Percentiles rank a stretch among this genome's conserved stretches.
Conservation (phyloP, 2,329 filamentous ascomycete genomes). For the Trichoderma arundinaceum region DNA sequence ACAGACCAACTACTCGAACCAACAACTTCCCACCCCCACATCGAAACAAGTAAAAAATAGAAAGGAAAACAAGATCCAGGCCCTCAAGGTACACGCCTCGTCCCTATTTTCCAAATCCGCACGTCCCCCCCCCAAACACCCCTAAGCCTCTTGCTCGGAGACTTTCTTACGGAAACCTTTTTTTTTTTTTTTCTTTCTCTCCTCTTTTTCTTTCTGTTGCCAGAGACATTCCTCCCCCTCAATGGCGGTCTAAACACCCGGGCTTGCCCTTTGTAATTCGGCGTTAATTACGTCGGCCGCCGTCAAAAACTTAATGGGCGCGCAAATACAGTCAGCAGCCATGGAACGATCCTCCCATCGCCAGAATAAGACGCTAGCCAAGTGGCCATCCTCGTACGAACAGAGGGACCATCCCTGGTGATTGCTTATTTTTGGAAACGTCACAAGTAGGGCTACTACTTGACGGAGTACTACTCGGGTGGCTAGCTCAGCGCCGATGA, state of each 20-base stretch:
- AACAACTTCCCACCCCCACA: background rate
- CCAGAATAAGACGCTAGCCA: conserved; percentile 2
- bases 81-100: conserved; percentile 21
- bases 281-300: conserved; percentile 22
- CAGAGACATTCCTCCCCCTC: conserved; percentile 1
- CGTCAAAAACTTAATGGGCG: background rate
- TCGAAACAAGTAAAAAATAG: background rate
- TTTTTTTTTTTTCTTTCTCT: background rate
- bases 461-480: background rate
- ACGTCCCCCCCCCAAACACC: background rate
- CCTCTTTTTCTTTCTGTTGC: background rate
- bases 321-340: conserved; percentile 6
- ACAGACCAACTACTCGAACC: background rate
- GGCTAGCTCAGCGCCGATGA: too few species aligned
- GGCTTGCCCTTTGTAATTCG: background rate
- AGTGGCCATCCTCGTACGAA: background rate
- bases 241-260: conserved; percentile 25
- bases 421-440: conserved; percentile 13
- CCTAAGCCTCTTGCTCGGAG: conserved; percentile 7
- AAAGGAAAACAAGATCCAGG: background rate
- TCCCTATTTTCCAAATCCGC: conserved; percentile 9
- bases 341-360: background rate
- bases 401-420: background rate
- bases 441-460: background rate
- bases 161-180: conserved; percentile 18